Base-by-base conservation (phyloP, 2,329 filamentous ascomycete species). In the Lecanicillium sp. region DNA sequence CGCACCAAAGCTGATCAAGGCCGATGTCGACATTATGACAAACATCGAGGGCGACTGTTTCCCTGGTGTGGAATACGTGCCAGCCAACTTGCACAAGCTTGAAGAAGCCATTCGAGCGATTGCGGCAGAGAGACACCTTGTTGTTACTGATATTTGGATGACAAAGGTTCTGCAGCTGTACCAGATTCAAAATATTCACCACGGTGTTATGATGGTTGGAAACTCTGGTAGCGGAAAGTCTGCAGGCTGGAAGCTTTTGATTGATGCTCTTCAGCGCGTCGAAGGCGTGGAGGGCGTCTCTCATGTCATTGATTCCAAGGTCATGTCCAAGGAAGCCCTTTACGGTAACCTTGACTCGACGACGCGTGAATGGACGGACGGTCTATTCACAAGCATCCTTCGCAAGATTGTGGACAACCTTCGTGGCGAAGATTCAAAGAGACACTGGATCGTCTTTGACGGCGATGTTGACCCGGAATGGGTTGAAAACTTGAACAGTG, bases 131-230 rank as follows among this genome's bases (percentile, higher is more conserved):
- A 81, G 86, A 49, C 84, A 95, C 53, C 76, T 94, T 12, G 87
- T 95, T 8, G 84, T 94, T 49, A 96, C 82, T 42, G 89, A 97
- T 40, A 81, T 82, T 33, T 99, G 94, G 94, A 88, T 97, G 78
- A 92, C 87, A 42, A 99, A 99, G 66, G 81, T 94, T 25, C 72
- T 98, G 8, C 92, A 99, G 60, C 76, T 98, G 3, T 97, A 95
- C 59, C 92, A 99, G 60, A 99, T 99, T 46, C 92, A 97, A 61
- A 85, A 82, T 48, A 88, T 98, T 42, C 92, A 99, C 55, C 92
- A 99, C 51, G 92, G 92, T 82, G 92, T 99, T 19, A 99, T 99
- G 94, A 97, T 98, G 92, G 92, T 99, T 9, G 92, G 92, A 46
- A 88, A 87, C 55, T 96, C 94, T 20, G 92, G 94, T n/a, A 84